phyloP scores from a whole-genome alignment of 352 stramenopile genomes.

The Phytophthora europaea region DNA sequence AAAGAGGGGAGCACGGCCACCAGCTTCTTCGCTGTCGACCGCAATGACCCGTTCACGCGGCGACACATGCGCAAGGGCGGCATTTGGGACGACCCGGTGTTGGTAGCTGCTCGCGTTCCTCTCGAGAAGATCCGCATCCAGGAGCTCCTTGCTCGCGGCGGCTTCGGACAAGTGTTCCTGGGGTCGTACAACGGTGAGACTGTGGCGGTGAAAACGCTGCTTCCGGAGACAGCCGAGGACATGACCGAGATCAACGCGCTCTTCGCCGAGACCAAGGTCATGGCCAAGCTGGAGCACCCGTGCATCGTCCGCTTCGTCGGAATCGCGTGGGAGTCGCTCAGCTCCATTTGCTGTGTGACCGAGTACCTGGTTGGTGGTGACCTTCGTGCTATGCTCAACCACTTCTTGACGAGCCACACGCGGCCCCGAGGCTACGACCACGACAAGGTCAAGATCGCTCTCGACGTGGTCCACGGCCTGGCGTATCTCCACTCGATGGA shows the following conservation, averaged over 20 bases:
- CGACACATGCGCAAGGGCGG: slow-evolving; percentile 37
- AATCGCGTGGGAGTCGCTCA: slow-evolving; percentile 66
- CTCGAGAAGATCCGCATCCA: slow-evolving; percentile 54
- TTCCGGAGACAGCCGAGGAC: slow-evolving; percentile 58
- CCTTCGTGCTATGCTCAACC: slow-evolving; percentile 48
- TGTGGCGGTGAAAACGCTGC: slow-evolving; percentile 69
- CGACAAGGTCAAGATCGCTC: slow-evolving; percentile 64
- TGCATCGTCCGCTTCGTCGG: slow-evolving; percentile 76
- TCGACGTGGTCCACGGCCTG: slow-evolving; percentile 53
- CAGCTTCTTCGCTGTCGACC: slow-evolving; percentile 19
- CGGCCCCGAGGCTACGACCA: slow-evolving; percentile 49
- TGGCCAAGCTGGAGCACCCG: slow-evolving; percentile 66
- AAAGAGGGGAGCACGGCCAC: slow-evolving; percentile 3
- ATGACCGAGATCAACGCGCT: slow-evolving; percentile 65
- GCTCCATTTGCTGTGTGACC: slow-evolving; percentile 53
- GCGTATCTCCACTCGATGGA: slow-evolving; percentile 65
- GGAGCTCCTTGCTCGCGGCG: slow-evolving; percentile 55
- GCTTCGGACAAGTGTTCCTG: slow-evolving; percentile 63
- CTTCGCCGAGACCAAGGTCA: slow-evolving; percentile 65
- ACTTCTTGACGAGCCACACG: slow-evolving; percentile 37
- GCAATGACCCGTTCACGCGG: slow-evolving; percentile 32
- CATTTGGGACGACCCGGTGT: slow-evolving; percentile 52
- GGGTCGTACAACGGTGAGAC: slow-evolving; percentile 54
- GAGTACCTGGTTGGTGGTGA: slow-evolving; percentile 64
- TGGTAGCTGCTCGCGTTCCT: slow-evolving; percentile 53